Evolutionary conservation across 768 basidiomycete species (phyloP).

Genomic region (Suillus occidentalis): DNA sequence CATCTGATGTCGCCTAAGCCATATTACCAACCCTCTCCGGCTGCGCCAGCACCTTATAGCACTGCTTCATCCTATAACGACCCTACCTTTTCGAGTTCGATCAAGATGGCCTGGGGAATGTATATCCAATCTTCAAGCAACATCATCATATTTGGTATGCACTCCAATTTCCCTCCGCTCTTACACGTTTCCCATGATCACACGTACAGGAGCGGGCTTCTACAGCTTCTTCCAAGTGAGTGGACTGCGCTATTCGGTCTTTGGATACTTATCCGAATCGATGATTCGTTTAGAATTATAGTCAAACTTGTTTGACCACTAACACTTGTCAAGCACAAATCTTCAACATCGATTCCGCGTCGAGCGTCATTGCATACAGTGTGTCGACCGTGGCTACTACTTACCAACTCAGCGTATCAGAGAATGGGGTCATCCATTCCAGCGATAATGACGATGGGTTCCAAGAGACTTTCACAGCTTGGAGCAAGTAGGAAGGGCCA

Average conservation of each 20-base stretch:
- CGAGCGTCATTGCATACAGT: slow-evolving; percentile 44
- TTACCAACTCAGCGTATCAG: slow-evolving; percentile 40
- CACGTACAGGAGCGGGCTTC: slow-evolving; percentile 41
- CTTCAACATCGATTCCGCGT: slow-evolving; percentile 40
- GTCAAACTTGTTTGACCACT: slow-evolving; percentile 36
- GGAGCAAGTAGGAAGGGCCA: slow-evolving; percentile 17
- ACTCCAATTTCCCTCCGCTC: slow-evolving; percentile 5
- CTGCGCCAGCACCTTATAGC: slow-evolving; percentile 42
- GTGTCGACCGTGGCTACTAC: slow-evolving; percentile 49
- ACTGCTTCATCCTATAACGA: slow-evolving; percentile 36
- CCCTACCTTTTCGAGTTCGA: slow-evolving; percentile 36
- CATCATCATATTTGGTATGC: slow-evolving; percentile 45
- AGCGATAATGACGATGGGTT: slow-evolving; percentile 44
- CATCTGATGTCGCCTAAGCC: slow-evolving; percentile 31
- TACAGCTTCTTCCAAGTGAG: slow-evolving; percentile 54
- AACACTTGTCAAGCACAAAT: slow-evolving; percentile 44
- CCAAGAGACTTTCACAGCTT: slow-evolving; percentile 40
- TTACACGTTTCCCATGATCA: slow-evolving; percentile 7
- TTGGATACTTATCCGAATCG: neutral
- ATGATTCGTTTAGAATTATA: slow-evolving; percentile 36
- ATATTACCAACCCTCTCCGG: slow-evolving; percentile 50
- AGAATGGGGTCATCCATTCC: slow-evolving; percentile 36
- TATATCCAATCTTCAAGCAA: slow-evolving; percentile 40
- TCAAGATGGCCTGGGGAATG: slow-evolving; percentile 43
- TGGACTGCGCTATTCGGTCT: neutral